Evolutionary conservation across 495 filamentous ascomycete genomes (phyloP), one percentile per base, ranked within the genome.

Genomic region (Podospora pseudopauciseta): DNA sequence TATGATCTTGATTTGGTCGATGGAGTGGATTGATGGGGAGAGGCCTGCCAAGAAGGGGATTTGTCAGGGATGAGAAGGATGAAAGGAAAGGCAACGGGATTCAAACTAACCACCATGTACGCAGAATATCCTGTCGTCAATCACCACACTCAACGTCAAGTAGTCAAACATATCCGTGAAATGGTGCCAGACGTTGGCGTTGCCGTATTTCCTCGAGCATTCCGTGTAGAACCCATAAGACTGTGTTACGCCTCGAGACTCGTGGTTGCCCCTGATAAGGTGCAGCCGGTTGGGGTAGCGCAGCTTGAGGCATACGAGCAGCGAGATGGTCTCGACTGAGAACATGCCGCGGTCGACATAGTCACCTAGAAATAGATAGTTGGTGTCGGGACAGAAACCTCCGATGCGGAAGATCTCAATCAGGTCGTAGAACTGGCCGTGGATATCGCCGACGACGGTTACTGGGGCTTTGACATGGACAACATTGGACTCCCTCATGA

Each of bases 161-260:
- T 94, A 99, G 81, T 99, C 95, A 80, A 99, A 99, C 94, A 99
- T 97, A 80, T 99, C 95, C 64, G 95, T 99, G 74, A 99, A 99
- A 78, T 97, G 94, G 76, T 98, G 96, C 95, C 95, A 99, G 11
- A 99, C 96, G 70, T 95, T 97, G 39, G 95, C 92, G 78, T 95
- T 97, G 67, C 94, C 94, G 78, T 99, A 99, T 78, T 99, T 99
- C 65, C 95, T 90, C 16, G 90, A 92, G 78, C 95, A 99, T 77
- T 99, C 95, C 3, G 95, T 99, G 74, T 99, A 99, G 81, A 99
- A 99, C 62, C 95, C 95, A 79, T 99, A 99, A 54, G 94, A 97
- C 78, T 99, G 95, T 7, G 95, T 99, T 26, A 99, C 95, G 67
- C 95, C 95, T 63, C 95, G 89, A 54, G 93, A 97, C 74, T 99